Evolutionary conservation across 495 filamentous ascomycete species (phyloP).

Genomic region (Hypomontagnella submonticulosa): DNA sequence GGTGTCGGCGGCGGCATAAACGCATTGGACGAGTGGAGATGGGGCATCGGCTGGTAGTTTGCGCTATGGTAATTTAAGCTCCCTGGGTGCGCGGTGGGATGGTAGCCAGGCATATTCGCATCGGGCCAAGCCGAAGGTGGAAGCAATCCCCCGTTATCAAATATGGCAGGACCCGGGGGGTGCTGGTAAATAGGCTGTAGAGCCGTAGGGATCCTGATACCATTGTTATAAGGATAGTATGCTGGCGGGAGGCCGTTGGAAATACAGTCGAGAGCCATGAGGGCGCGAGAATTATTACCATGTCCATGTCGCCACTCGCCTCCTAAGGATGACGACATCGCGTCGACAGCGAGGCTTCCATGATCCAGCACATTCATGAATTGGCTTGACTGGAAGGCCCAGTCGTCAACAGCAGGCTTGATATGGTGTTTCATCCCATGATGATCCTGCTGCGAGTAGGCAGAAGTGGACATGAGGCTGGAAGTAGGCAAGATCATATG

Average conservation of each 20-base stretch:
- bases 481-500: conserved; percentile 80
- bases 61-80: conserved; percentile 29
- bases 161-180: conserved; percentile 75
- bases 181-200: conserved; percentile 78
- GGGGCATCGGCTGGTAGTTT: conserved; percentile 27
- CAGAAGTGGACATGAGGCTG: conserved; percentile 52
- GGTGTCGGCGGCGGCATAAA: conserved; percentile 35
- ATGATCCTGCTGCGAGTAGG: conserved; percentile 45
- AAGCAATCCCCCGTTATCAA: conserved; percentile 76
- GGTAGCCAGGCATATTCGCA: conserved; percentile 65
- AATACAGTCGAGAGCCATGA: conserved; percentile 37
- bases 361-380: conserved; percentile 27
- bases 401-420: conserved; percentile 30
- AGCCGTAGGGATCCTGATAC: conserved; percentile 70
- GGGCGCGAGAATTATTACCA: conserved; percentile 31
- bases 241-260: conserved; percentile 36
- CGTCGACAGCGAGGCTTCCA: conserved; percentile 22
- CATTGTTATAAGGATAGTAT: conserved; percentile 53
- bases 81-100: conserved; percentile 28
- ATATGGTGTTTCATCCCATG: conserved; percentile 28
- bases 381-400: conserved; percentile 32
- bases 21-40: conserved; percentile 42
- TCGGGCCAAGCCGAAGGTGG: conserved; percentile 81
- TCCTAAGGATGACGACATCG: conserved; percentile 24
- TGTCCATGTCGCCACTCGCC: conserved; percentile 35